Evolutionary conservation across 352 stramenopile species (phyloP).

Genomic region (Phytophthora pluvialis): DNA sequence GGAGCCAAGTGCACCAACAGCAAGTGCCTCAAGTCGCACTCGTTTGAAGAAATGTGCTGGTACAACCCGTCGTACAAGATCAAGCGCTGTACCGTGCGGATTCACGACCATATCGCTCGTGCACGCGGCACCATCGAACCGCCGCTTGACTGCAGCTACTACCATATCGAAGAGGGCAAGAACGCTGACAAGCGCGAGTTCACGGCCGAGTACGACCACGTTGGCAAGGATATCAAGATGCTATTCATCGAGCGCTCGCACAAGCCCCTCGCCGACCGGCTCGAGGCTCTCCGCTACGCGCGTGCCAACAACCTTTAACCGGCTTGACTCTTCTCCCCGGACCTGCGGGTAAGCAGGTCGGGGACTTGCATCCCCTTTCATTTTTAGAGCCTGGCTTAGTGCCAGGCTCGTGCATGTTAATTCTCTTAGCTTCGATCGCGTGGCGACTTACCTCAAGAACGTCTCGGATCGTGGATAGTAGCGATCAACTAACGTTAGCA

Average conservation of each 20-base stretch:
- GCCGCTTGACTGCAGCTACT: slow-evolving; percentile 41
- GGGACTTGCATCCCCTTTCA: neutral
- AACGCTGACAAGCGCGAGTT: slow-evolving; percentile 44
- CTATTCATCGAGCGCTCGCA: slow-evolving; percentile 51
- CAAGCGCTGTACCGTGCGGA: slow-evolving; percentile 42
- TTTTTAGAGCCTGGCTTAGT: slow-evolving; percentile 4
- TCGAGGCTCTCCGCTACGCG: slow-evolving; percentile 38
- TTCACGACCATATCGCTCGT: slow-evolving; percentile 39
- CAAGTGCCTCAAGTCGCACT: slow-evolving; percentile 53
- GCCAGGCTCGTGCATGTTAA: slow-evolving; percentile 25
- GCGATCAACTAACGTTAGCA: slow-evolving; percentile 13
- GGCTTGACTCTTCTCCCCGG: neutral
- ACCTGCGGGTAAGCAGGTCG: slow-evolving; percentile 1
- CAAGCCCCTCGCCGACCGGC: slow-evolving; percentile 42
- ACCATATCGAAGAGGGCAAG: slow-evolving; percentile 46
- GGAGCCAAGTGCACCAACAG: slow-evolving; percentile 41
- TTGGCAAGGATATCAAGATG: slow-evolving; percentile 47
- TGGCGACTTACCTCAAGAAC: neutral
- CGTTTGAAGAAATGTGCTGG: slow-evolving; percentile 56
- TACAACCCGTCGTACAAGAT: slow-evolving; percentile 59
- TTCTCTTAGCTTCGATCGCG: slow-evolving; percentile 24
- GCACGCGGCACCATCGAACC: slow-evolving; percentile 34
- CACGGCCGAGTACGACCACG: slow-evolving; percentile 41
- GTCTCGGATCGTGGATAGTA: slow-evolving; percentile 17
- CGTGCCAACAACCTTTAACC: slow-evolving; percentile 32